Evolutionary conservation across 345 rosid genomes (phyloP).

Genomic region (Rhizophora apiculata): DNA sequence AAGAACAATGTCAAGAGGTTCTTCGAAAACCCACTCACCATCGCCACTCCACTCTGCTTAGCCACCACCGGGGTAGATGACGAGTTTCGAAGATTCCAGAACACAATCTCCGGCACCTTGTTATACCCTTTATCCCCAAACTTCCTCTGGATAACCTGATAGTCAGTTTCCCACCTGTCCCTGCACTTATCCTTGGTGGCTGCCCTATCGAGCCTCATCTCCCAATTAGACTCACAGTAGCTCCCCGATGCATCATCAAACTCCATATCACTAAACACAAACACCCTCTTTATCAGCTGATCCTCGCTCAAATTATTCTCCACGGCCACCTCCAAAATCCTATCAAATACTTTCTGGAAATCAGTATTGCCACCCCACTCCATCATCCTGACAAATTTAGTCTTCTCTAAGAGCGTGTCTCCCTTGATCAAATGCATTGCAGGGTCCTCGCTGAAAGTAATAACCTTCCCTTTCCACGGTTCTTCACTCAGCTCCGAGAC

Average conservation of each 20-base stretch:
- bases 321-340: conserved; percentile 46
- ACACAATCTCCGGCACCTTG: conserved; percentile 49
- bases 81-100: conserved; percentile 62
- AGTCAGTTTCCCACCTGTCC: conserved; percentile 46
- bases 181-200: too few relatives aligned
- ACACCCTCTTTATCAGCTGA: conserved; percentile 51
- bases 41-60: conserved; percentile 42
- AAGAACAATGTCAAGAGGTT: conserved; percentile 55
- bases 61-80: conserved; percentile 44
- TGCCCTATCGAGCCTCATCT: too few relatives aligned
- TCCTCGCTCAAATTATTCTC: conserved; percentile 39
- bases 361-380: conserved; percentile 31
- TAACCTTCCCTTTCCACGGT: conserved; percentile 63
- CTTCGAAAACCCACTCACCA: conserved; percentile 67
- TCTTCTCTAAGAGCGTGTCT: conserved; percentile 26
- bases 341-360: conserved; percentile 53
- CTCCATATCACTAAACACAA: conserved; percentile 73
- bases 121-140: conserved; percentile 44
- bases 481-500: conserved; percentile 49
- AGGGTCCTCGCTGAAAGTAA: conserved; percentile 46
- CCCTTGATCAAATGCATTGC: conserved; percentile 37
- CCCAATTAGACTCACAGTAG: background rate
- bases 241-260: conserved; percentile 38
- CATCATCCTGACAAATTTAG: conserved; percentile 37
- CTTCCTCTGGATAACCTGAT: conserved; percentile 42